Evolutionary conservation across 768 basidiomycete genomes (phyloP).

Genomic region (Gelatoporia subvermispora): DNA sequence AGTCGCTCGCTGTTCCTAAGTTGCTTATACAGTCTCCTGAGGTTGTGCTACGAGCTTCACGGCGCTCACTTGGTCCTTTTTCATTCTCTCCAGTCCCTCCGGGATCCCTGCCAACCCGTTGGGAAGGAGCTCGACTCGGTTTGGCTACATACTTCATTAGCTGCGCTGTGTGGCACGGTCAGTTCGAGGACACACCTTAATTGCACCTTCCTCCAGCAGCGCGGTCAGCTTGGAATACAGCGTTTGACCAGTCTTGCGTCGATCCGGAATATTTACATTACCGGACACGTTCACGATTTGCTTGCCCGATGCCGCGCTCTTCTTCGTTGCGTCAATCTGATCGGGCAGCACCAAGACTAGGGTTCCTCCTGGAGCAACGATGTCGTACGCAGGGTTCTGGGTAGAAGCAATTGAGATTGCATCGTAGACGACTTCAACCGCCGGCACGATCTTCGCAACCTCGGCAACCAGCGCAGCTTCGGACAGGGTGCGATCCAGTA

Average conservation of each 20-base stretch:
- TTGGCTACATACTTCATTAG: neutral
- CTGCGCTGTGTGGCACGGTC: neutral
- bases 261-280: conserved; percentile 9
- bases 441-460: conserved; percentile 13
- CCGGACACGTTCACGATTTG: conserved; percentile 11
- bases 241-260: conserved; percentile 10
- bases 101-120: conserved; percentile 22
- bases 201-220: conserved; percentile 16
- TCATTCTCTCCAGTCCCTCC: conserved; percentile 17
- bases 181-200: conserved; percentile 14
- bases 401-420: conserved; percentile 15
- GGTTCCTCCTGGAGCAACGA: conserved; percentile 21
- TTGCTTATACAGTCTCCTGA: conserved; percentile 14
- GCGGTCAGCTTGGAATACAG: conserved; percentile 16
- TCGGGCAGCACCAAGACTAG: conserved; percentile 1
- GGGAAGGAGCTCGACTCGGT: conserved; percentile 19
- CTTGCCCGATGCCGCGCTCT: conserved; percentile 8
- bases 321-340: neutral
- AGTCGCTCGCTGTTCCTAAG: no score
- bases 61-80: conserved; percentile 19
- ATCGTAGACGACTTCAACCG: conserved; percentile 20
- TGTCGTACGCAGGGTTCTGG: conserved; percentile 14
- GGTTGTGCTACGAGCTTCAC: conserved; percentile 23
- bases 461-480: conserved; percentile 2
- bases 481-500: conserved; percentile 18